phyloP scores from a whole-genome alignment of 2,329 filamentous ascomycete species.

The Fusarium xyrophilum region DNA sequence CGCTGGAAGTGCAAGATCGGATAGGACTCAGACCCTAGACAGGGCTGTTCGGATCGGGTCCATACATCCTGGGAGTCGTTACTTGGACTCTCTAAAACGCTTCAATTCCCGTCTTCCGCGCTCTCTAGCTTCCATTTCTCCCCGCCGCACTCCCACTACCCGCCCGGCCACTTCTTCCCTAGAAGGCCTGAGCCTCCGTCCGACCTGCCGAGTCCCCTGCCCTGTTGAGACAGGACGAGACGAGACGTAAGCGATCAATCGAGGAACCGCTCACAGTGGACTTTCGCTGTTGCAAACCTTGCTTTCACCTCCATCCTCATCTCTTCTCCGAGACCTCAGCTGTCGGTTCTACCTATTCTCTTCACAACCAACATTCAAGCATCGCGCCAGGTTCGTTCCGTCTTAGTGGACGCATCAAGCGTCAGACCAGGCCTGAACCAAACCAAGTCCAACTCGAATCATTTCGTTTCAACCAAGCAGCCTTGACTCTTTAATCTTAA shows the following conservation, averaged over 20 bases:
- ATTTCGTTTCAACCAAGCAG: conserved; percentile 26
- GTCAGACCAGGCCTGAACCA: conserved; percentile 4
- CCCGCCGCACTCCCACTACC: conserved; percentile 10
- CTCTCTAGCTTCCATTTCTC: conserved; percentile 19
- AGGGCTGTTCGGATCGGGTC: conserved; percentile 17
- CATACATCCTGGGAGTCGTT: not conserved
- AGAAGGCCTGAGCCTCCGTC: conserved; percentile 15
- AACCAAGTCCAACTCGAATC: conserved; percentile 18
- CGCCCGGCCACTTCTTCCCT: conserved; percentile 20
- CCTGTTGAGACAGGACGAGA: conserved; percentile 6
- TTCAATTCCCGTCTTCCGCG: conserved; percentile 32
- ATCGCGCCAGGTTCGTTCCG: conserved; percentile 18
- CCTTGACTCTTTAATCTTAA: conserved; percentile 18
- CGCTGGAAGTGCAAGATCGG: conserved; percentile 21
- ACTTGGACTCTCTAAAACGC: conserved; percentile 19
- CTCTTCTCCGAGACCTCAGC: not conserved
- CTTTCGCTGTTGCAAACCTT: conserved; percentile 5
- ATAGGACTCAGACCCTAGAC: conserved; percentile 27
- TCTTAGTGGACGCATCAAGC: conserved; percentile 27
- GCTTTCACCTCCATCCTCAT: not conserved
- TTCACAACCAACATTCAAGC: not conserved
- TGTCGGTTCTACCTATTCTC: conserved; percentile 12
- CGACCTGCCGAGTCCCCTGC: conserved; percentile 9
- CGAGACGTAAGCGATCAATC: conserved; percentile 7
- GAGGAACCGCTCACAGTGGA: conserved; percentile 8